Base-by-base conservation (phyloP, 192 early-diverging fungal genomes). In the Allomyces macrogynus region DNA sequence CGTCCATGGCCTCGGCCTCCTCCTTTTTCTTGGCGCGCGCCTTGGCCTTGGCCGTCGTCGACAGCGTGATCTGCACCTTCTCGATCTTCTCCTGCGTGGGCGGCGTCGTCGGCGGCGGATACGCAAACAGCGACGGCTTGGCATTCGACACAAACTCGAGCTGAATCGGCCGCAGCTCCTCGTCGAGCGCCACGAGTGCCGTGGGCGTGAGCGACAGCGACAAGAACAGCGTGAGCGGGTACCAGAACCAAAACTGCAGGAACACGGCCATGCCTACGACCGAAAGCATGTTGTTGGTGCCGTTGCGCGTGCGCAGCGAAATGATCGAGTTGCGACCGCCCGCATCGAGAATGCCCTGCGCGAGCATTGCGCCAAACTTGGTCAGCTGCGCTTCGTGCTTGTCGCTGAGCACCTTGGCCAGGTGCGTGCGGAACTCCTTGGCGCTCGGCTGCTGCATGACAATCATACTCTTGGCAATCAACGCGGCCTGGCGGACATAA, bases 191-290 rank as follows among this genome's bases (percentile, higher is more conserved):
- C 75, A 99, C 95, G 43, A 99, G 72, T 42, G 87, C 91, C 3
- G 96, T 99, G 7, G 96, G 95, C 44, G 85, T 89, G 70, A 99
- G 95, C 9, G 95, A 79, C 74, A 99, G 81, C 63, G 88, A 82
- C 66, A 99, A 71, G 72, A 99, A 97, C 77, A 97, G 96, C 26
- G 88, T 87, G 69, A 97, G 75, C 43, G 96, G 96, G 78, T 89
- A 97, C 96, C 96, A 99, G 82, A 93, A 93, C 96, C 96, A 99
- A 75, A 95, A 97, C 78, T 99, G 94, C 24, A 92, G 91, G 69
- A 99, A 99, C 32, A 99, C 80, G 11, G 91, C 90, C 86, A 95
- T 93, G 23, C 96, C 96, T 18, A 92, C 93, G 71, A 96, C 89
- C 23, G 95, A 90, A 18, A 87, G 81, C 81, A 93, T 94, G 69